These are phyloP conservation scores for Cicer bijugum DNA, from an alignment of 306 rosid species.

Conservation along the genomic window DNA sequence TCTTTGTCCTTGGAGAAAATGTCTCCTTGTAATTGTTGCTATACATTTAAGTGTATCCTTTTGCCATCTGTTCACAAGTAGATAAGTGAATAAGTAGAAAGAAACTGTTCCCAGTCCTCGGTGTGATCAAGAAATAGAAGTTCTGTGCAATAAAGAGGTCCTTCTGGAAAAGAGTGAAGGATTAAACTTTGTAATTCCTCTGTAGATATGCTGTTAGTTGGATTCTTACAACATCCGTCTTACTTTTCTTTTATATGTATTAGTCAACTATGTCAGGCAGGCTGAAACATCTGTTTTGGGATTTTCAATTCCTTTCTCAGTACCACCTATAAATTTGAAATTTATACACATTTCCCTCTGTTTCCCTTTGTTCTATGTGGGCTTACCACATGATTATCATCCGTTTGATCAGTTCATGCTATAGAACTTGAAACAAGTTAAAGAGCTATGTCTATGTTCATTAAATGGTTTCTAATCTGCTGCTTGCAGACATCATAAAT, in stretches of 20 bases:
- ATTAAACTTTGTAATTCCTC: background rate
- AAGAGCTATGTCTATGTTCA: background rate
- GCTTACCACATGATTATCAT: background rate
- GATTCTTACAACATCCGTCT: background rate
- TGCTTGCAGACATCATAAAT: background rate
- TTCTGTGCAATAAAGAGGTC: background rate
- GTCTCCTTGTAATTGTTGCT: background rate
- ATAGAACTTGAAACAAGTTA: background rate
- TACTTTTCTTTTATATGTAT: background rate
- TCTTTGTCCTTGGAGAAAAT: background rate
- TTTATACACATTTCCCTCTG: background rate
- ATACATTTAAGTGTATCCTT: background rate
- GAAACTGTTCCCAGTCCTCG: background rate
- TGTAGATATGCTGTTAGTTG: background rate
- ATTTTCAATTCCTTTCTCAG: background rate
- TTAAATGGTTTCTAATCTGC: conserved; percentile 1
- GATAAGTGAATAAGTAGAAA: background rate
- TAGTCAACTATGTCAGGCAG: background rate
- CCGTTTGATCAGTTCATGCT: background rate
- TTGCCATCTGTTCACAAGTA: background rate
- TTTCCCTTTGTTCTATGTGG: background rate
- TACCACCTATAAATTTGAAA: background rate
- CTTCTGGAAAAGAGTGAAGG: background rate
- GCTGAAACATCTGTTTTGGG: background rate
- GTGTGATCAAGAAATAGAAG: background rate